phyloP scores from a whole-genome alignment of 805 yeast species.

The Candida nitratophila region DNA sequence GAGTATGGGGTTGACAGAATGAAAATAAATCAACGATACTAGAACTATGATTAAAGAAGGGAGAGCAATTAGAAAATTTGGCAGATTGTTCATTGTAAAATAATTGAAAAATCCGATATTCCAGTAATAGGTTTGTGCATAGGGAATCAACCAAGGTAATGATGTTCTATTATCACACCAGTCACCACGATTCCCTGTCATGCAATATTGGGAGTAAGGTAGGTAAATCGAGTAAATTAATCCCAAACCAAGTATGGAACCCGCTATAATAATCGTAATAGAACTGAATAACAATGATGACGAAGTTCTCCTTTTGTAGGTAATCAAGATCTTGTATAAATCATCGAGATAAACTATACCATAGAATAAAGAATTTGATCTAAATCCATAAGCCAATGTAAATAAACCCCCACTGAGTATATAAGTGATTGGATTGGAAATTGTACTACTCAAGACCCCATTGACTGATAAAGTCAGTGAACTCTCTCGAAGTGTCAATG shows the following conservation, averaged over 20 bases:
- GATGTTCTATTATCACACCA: conserved; percentile 55
- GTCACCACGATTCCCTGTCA: conserved; percentile 44
- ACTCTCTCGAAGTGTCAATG: conserved; percentile 43
- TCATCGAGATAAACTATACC: conserved; percentile 66
- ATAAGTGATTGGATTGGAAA: conserved; percentile 15
- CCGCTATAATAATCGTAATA: conserved; percentile 41
- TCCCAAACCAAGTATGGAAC: conserved; percentile 42
- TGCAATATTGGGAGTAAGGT: conserved; percentile 61
- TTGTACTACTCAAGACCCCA: background rate
- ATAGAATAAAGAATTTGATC: conserved; percentile 72
- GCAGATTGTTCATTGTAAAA: conserved; percentile 77
- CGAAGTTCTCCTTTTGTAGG: conserved; percentile 4
- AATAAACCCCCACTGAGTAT: conserved; percentile 47
- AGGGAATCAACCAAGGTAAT: conserved; percentile 57
- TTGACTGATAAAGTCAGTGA: conserved; percentile 5
- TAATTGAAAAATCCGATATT: conserved; percentile 71
- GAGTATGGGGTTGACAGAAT: background rate
- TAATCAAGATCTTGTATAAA: conserved; percentile 22
- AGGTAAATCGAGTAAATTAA: conserved; percentile 40
- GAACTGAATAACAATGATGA: conserved; percentile 8
- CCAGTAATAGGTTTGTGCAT: conserved; percentile 82
- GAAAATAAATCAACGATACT: conserved; percentile 27
- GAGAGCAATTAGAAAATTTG: conserved; percentile 69
- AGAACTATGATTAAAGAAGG: conserved; percentile 54
- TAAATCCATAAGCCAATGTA: conserved; percentile 49